phyloP scores from a whole-genome alignment of 2,329 filamentous ascomycete genomes.

The Ambrosiella beaveri region DNA sequence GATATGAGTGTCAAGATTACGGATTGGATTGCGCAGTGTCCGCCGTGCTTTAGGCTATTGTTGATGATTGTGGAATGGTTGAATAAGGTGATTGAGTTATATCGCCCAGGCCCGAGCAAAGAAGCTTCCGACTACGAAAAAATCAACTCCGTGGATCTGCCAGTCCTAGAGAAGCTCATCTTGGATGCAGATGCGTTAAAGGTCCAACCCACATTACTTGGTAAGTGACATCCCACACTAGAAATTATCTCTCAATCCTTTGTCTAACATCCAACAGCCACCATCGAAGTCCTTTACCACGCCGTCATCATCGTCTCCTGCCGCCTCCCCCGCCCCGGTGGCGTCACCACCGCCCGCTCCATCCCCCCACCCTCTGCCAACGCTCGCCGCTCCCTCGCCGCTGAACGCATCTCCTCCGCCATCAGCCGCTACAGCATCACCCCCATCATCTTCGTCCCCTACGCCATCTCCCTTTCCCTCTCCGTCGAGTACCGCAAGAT shows the following conservation, averaged over 20 bases:
- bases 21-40: constrained; percentile 31
- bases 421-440: constrained; percentile 33
- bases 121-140: constrained; percentile 25
- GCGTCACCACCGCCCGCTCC: constrained; percentile 24
- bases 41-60: constrained; percentile 39
- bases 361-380: constrained; percentile 33
- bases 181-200: constrained; percentile 34
- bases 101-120: constrained; percentile 33
- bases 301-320: constrained; percentile 46
- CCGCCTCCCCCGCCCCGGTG: constrained; percentile 29
- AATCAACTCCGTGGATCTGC: constrained; percentile 33
- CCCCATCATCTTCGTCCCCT: constrained; percentile 42
- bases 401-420: constrained; percentile 39
- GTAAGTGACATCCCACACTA: constrained; percentile 20
- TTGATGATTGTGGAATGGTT: constrained; percentile 36
- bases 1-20: constrained; percentile 39
- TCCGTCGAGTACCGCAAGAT: constrained; percentile 48
- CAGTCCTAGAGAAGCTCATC: constrained; percentile 40
- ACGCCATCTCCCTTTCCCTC: constrained; percentile 42
- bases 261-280: constrained; percentile 24
- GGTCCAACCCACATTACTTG: constrained; percentile 31
- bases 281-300: constrained; percentile 46
- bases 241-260: constrained; percentile 11
- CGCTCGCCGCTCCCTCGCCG: constrained; percentile 38
- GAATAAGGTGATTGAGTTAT: constrained; percentile 42